Base-by-base conservation (phyloP, 805 yeast genomes). In the Metschnikowia matae region DNA sequence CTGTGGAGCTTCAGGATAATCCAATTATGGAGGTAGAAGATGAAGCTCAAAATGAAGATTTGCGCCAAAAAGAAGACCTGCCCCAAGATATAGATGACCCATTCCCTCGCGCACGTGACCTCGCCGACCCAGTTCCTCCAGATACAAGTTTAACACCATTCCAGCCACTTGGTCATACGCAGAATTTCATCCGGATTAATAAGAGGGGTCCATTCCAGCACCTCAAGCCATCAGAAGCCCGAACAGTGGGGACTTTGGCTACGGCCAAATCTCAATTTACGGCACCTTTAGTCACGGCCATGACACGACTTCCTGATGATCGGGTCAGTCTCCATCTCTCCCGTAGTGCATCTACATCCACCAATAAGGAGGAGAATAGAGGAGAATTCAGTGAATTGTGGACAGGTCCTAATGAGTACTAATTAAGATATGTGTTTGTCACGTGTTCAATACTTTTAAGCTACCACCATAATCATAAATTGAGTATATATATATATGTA, bases 211-310 rank as follows among this genome's bases (percentile, higher is more conserved):
- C 32, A 3, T 15, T 31, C 5, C 45, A 14, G 29, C 45, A 6
- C 37, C 36, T 11, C 37, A 41, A 32, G 26, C 37, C 45, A 5
- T 32, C 45, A 17, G 45, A 31, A 13, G 36, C 45, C 3, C 11
- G 36, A 13, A 31, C 37, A 6, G 37, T 32, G 35, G 36, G 26
- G 14, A 31, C 45, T 2, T 7, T 51, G 29, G 18, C 51, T n/a
- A 51, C 54, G n/a, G 48, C 44, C 35, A 51, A 44, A n/a, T 44
- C 54, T 2, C 51, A 29, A 34, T 18, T 39, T 29, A 46, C 48
- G 8, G 32, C 44, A 33, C 52, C 50, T n/a, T 39, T 49, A 33
- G 40, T 46, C n/a, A 52, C 55, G 15, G 55, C 53, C 8, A 43
- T 46, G 20, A 49, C 52, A 10, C 31, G 48, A 17, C 43, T 52